Percentiles rank a stretch among this genome's conserved stretches.
These are phyloP conservation scores for Cercospora sp. DNA, from an alignment of 2,329 filamentous ascomycete species.

Conservation along the genomic window DNA sequence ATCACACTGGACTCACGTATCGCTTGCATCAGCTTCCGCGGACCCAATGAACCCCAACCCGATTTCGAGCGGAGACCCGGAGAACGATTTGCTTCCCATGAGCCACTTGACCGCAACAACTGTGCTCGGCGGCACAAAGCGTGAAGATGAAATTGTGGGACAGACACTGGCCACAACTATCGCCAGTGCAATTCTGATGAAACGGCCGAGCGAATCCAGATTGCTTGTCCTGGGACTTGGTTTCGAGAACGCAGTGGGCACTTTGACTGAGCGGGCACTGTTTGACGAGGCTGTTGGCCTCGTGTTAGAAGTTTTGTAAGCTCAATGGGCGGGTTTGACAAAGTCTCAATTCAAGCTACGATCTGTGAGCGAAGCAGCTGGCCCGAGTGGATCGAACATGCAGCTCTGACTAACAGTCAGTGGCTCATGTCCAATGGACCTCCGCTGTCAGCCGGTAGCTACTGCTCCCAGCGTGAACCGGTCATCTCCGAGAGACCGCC, in stretches of 20 bases:
- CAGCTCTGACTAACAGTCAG: neutral
- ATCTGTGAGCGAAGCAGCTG: neutral
- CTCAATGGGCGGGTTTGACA: neutral
- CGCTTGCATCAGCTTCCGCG: conserved; percentile 66
- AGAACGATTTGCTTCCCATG: conserved; percentile 68
- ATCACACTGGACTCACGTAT: conserved; percentile 92
- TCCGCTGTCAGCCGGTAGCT: neutral
- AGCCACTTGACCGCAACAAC: conserved; percentile 83
- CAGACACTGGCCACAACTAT: conserved; percentile 90
- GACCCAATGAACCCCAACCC: conserved; percentile 61
- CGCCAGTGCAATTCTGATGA: conserved; percentile 73
- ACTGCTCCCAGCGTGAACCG: neutral
- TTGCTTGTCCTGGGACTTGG: conserved; percentile 61
- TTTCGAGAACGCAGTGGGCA: conserved; percentile 44
- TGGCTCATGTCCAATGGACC: neutral
- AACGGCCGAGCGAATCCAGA: conserved; percentile 63
- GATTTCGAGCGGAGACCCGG: conserved; percentile 44
- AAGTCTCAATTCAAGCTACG: neutral
- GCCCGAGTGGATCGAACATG: neutral
- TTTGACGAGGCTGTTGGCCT: conserved; percentile 43
- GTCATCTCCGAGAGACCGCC: neutral
- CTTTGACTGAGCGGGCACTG: conserved; percentile 38
- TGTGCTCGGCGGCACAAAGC: conserved; percentile 77
- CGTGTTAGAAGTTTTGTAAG: conserved; percentile 33
- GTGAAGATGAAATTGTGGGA: conserved; percentile 72